Evolutionary conservation across 164 flowering plant genomes (phyloP), one percentile per base, ranked within the genome.

Genomic region (Nymphaea thermarum): DNA sequence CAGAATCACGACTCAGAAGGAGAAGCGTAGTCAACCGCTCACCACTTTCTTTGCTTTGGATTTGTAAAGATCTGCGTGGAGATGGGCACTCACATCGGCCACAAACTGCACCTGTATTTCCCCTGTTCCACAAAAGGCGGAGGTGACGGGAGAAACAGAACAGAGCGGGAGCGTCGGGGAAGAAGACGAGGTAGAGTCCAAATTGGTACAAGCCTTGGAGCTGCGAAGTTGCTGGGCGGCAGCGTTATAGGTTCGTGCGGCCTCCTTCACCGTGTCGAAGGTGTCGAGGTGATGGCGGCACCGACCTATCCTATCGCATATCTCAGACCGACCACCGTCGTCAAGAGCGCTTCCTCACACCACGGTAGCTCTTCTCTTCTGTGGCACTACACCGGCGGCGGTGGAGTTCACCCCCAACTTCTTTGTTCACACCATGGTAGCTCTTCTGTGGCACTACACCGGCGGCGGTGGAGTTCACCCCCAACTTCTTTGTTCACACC

Each of bases 301-400:
- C 75, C 88, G 73, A 61, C 98, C 98, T 2, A 91, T 81, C 0
- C 93, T 72, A 82, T 91, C 96, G 3, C 98, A 72, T 65, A 91
- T 91, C 84, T 91, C 98, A 55, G 98, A n/a, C 96, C 62, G 96
- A 91, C 89, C 89, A 91, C 70, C 98, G 76, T 57, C 98, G 96
- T 96, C 98, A 91, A 44, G 92, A 96, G 78, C 98, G 66, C 84
- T 86, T 91, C 60, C 98, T 68, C 51, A 91, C 98, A 2, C 96
- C 94, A 65, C 98, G 80, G 70, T 81, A 90, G 67, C n/a, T n/a
- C n/a, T n/a, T n/a, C n/a, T n/a, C n/a, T n/a, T n/a, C n/a, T n/a
- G n/a, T n/a, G n/a, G n/a, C n/a, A n/a, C n/a, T n/a, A n/a, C n/a
- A n/a, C n/a, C n/a, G n/a, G n/a, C n/a, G n/a, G n/a, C n/a, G n/a